phyloP scores from a whole-genome alignment of 495 filamentous ascomycete species.

The Jackrogersella minutella region DNA sequence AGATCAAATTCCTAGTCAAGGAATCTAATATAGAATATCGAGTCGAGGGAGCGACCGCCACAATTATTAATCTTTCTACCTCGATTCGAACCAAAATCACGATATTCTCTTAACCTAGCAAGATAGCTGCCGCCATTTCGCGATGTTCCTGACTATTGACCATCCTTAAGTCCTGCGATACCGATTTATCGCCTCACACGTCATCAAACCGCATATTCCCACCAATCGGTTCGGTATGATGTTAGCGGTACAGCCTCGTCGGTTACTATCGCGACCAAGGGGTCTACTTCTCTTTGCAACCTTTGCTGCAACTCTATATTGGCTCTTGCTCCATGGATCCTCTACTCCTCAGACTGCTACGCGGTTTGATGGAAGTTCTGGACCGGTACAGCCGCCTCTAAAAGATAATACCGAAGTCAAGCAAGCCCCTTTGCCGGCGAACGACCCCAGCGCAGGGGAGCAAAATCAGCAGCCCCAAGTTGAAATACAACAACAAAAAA shows the following conservation, averaged over 20 bases:
- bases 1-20: constrained; percentile 28
- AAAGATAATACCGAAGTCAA: constrained; percentile 7
- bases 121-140: constrained; percentile 13
- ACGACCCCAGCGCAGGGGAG: not conserved
- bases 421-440: constrained; percentile 8
- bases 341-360: constrained; percentile 16
- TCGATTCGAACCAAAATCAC: not conserved
- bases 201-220: constrained; percentile 6
- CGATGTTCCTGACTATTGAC: constrained; percentile 20
- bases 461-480: constrained; percentile 8
- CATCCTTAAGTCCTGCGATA: constrained; percentile 29
- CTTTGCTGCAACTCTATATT: constrained; percentile 44
- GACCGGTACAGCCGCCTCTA: constrained; percentile 17
- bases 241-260: constrained; percentile 55
- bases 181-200: constrained; percentile 10
- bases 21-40: constrained; percentile 18
- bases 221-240: constrained; percentile 26
- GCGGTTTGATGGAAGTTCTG: constrained; percentile 22
- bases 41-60: constrained; percentile 4
- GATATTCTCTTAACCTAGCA: not conserved
- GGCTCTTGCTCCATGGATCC: constrained; percentile 40
- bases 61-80: not conserved
- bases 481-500: not conserved
- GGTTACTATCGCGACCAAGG: constrained; percentile 60
- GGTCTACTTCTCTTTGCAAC: constrained; percentile 40